Conservation (phyloP, 805 yeast genomes). For the Cyberlindnera nakhonratchasimensis region DNA sequence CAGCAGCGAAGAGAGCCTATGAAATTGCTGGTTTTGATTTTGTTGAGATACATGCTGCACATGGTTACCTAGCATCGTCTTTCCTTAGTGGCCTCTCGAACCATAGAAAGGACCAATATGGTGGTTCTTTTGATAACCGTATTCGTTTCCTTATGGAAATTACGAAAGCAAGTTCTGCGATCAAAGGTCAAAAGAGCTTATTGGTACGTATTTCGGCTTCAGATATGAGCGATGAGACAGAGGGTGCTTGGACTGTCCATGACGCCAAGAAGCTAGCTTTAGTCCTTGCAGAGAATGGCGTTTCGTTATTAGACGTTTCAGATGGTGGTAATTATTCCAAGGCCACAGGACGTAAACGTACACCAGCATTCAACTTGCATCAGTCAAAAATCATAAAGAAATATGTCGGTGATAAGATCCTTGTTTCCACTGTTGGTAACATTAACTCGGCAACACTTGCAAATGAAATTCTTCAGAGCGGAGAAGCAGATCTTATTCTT, state of each 20-base stretch:
- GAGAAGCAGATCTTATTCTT: conserved; percentile 44
- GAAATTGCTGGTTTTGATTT: conserved; percentile 33
- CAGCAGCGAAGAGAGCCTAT: conserved; percentile 48
- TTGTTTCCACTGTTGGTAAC: conserved; percentile 48
- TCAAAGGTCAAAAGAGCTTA: conserved; percentile 49
- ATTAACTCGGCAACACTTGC: conserved; percentile 36
- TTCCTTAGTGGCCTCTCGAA: conserved; percentile 44
- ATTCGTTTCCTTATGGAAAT: conserved; percentile 46
- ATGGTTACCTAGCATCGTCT: conserved; percentile 52
- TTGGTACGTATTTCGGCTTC: conserved; percentile 30
- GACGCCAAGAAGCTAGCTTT: conserved; percentile 34
- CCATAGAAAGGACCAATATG: conserved; percentile 58
- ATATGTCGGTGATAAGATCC: conserved; percentile 39
- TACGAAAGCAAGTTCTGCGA: conserved; percentile 44
- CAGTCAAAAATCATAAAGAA: conserved; percentile 41
- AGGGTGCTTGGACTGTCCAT: conserved; percentile 20
- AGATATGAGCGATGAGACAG: conserved; percentile 17
- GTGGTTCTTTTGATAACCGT: conserved; percentile 61
- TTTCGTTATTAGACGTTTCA: conserved; percentile 53
- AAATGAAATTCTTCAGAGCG: conserved; percentile 38
- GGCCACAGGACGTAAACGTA: conserved; percentile 25
- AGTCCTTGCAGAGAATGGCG: conserved; percentile 39
- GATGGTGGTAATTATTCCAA: conserved; percentile 46
- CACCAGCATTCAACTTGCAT: conserved; percentile 35
- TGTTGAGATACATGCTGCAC: conserved; percentile 36